These are phyloP conservation scores for Hypoxylon sp. DNA, from an alignment of 2,329 filamentous ascomycete genomes.

Conservation along the genomic window DNA sequence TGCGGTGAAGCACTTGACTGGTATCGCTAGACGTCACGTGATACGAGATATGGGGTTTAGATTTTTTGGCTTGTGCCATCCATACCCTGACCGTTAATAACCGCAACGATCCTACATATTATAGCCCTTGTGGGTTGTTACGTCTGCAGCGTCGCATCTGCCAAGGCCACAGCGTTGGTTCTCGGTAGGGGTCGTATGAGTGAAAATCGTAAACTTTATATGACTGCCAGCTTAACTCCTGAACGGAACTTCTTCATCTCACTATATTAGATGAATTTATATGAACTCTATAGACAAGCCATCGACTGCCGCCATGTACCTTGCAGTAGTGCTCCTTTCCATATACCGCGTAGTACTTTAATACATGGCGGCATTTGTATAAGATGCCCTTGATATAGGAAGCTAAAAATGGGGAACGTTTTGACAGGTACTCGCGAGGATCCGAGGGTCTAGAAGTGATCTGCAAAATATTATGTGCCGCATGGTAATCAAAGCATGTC, in stretches of 20 bases:
- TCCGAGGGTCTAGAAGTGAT: slow-evolving; percentile 42
- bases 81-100: slow-evolving; percentile 30
- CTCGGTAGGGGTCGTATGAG: slow-evolving; percentile 2
- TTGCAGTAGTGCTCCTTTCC: slow-evolving; percentile 33
- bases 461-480: slow-evolving; percentile 40
- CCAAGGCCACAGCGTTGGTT: slow-evolving; percentile 17
- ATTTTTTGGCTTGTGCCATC: slow-evolving; percentile 12
- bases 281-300: slow-evolving; percentile 1
- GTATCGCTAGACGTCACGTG: slow-evolving; percentile 28
- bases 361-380: slow-evolving; percentile 26
- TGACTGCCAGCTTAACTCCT: background rate
- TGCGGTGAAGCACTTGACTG: slow-evolving; percentile 21
- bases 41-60: slow-evolving; percentile 3
- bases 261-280: slow-evolving; percentile 6
- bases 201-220: background rate
- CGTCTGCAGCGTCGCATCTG: slow-evolving; percentile 14
- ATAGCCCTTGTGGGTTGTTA: slow-evolving; percentile 22
- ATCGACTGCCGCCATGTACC: slow-evolving; percentile 17
- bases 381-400: slow-evolving; percentile 2
- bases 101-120: slow-evolving; percentile 31
- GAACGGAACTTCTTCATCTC: background rate
- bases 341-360: background rate
- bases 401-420: slow-evolving; percentile 18
- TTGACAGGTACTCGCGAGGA: slow-evolving; percentile 36
- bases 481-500: slow-evolving; percentile 4